phyloP scores from a whole-genome alignment of 2,329 filamentous ascomycete species.

The Aquanectria penicillioides region DNA sequence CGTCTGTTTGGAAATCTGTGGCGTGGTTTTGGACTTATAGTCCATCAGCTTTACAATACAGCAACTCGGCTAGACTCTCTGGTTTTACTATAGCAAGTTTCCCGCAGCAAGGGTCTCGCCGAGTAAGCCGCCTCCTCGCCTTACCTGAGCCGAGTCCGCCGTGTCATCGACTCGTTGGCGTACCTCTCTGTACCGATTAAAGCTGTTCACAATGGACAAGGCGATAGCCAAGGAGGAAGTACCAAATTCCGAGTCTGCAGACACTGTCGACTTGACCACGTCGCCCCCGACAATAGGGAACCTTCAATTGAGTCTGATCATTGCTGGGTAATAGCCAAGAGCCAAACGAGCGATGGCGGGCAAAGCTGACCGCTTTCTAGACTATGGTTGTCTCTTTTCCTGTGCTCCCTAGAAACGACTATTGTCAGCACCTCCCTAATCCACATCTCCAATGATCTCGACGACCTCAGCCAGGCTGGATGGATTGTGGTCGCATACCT shows the following conservation, averaged over 20 bases:
- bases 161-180: background rate
- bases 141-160: background rate
- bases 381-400: conserved; percentile 4
- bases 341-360: too few species aligned
- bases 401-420: conserved; percentile 5
- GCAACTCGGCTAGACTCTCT: background rate
- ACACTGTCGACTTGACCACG: background rate
- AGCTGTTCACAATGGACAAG: background rate
- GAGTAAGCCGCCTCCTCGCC: background rate
- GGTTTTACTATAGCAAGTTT: too few species aligned
- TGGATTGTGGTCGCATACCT: conserved; percentile 13
- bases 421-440: conserved; percentile 14
- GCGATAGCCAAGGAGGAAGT: background rate
- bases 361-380: background rate
- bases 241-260: background rate
- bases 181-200: background rate
- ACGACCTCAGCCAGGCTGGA: background rate
- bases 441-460: conserved; percentile 9
- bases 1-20: background rate
- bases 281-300: background rate
- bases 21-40: background rate
- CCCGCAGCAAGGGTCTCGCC: background rate
- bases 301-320: conserved; percentile 7
- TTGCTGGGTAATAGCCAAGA: conserved; percentile 1
- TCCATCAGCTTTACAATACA: background rate